These are phyloP conservation scores for Smallanthus sonchifolius DNA, from an alignment of 129 eudicot genomes.

Conservation along the genomic window DNA sequence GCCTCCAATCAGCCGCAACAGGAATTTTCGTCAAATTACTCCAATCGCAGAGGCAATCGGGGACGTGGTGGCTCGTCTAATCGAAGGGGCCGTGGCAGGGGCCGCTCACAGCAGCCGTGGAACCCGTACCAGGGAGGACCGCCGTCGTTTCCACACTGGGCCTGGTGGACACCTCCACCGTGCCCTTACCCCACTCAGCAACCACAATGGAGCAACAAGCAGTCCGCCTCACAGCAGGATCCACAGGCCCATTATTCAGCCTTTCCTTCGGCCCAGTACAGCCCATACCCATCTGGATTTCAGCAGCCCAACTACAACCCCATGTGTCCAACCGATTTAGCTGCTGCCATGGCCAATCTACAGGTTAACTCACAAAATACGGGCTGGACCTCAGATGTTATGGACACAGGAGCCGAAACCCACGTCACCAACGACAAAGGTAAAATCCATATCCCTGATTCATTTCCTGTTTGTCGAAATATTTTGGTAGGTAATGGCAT, in stretches of 20 bases:
- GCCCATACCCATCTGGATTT: neutral
- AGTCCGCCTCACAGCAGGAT: neutral
- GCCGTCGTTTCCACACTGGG: neutral
- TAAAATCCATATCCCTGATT: too few species aligned
- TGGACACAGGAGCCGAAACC: too few species aligned
- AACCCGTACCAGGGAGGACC: neutral
- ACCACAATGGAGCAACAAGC: neutral
- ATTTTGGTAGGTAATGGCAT: too few species aligned
- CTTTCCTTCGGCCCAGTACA: neutral
- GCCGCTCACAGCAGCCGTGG: neutral
- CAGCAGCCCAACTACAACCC: too few species aligned
- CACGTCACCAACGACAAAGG: too few species aligned
- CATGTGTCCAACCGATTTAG: too few species aligned
- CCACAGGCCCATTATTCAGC: neutral
- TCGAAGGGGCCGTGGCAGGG: neutral
- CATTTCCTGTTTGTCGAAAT: too few species aligned
- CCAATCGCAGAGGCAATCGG: neutral
- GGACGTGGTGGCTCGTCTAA: neutral
- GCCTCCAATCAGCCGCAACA: neutral
- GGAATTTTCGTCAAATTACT: too few species aligned
- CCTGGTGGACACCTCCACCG: neutral
- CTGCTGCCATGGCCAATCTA: too few species aligned
- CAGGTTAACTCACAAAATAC: neutral
- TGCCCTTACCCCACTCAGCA: too few species aligned
- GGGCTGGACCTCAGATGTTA: neutral